Conservation (phyloP, 257 asterid species). For the Oldenlandia corymbosa region DNA sequence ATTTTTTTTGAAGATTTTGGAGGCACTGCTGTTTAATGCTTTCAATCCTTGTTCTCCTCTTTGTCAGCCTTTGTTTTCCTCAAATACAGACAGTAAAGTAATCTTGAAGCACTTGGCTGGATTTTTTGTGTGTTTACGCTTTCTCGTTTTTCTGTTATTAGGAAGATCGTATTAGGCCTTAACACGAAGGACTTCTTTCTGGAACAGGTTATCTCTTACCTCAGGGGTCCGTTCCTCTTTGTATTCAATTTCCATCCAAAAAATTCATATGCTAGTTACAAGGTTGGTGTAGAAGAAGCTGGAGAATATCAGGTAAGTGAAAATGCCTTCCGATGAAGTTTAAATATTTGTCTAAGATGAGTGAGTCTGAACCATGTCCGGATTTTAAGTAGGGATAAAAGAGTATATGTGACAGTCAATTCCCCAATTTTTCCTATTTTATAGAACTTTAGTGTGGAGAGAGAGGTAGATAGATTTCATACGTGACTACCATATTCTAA, state of each 20-base stretch:
- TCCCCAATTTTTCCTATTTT: too few species aligned
- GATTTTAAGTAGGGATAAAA: too few species aligned
- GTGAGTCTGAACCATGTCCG: too few species aligned
- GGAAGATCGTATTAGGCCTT: background rate
- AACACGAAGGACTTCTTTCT: slow-evolving; percentile 8
- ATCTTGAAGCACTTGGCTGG: background rate
- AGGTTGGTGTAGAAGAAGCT: slow-evolving; percentile 91
- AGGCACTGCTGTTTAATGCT: background rate
- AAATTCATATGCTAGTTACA: slow-evolving; percentile 57
- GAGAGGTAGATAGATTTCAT: background rate
- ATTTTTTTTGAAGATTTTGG: background rate
- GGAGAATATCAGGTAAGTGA: slow-evolving; percentile 93
- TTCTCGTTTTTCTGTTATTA: background rate
- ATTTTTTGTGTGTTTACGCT: background rate
- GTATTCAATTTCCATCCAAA: slow-evolving; percentile 85
- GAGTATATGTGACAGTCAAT: too few species aligned
- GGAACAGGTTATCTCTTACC: slow-evolving; percentile 78
- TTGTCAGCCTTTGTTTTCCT: background rate
- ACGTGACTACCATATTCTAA: background rate
- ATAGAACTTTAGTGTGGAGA: too few species aligned
- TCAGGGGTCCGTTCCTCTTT: slow-evolving; percentile 76
- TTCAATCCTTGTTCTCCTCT: background rate
- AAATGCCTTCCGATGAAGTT: slow-evolving; percentile 8
- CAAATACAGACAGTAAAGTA: background rate
- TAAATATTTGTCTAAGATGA: background rate